These are phyloP conservation scores for Knoxdaviesia capensis DNA, from an alignment of 2,329 filamentous ascomycete genomes.

Conservation along the genomic window DNA sequence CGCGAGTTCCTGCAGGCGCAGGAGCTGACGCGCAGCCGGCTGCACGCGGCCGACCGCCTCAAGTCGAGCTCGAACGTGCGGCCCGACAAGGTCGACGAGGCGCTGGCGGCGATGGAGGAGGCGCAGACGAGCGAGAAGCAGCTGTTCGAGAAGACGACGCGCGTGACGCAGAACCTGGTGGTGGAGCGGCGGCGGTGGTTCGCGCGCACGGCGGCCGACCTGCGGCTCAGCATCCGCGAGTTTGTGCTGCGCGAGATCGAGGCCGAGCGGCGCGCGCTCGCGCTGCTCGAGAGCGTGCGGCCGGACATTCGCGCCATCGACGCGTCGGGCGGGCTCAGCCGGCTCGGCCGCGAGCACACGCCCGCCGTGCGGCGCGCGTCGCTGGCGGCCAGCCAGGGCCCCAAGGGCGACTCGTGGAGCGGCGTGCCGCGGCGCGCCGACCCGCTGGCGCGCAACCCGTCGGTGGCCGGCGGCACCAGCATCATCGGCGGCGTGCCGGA, in stretches of 20 bases:
- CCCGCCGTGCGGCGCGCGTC: slow-evolving; percentile 54
- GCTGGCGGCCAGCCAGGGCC: slow-evolving; percentile 75
- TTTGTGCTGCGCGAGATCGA: slow-evolving; percentile 92
- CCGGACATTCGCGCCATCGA: slow-evolving; percentile 90
- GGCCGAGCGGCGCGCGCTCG: slow-evolving; percentile 75
- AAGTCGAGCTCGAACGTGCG: slow-evolving; percentile 75
- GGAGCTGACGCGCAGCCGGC: slow-evolving; percentile 61
- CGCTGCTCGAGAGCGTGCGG: slow-evolving; percentile 80
- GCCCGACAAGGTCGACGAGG: slow-evolving; percentile 92
- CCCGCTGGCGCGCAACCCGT: too few relatives aligned
- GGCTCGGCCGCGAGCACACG: slow-evolving; percentile 75
- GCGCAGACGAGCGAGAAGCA: slow-evolving; percentile 65
- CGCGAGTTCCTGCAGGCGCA: slow-evolving; percentile 87
- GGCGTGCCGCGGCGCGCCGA: slow-evolving; percentile 73
- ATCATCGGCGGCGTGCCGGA: slow-evolving; percentile 52
- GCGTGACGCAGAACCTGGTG: slow-evolving; percentile 76
- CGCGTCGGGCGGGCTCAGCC: slow-evolving; percentile 68
- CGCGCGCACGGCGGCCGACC: slow-evolving; percentile 61
- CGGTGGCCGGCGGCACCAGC: too few relatives aligned
- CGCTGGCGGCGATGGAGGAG: slow-evolving; percentile 78
- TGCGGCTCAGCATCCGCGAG: slow-evolving; percentile 69
- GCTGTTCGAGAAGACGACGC: slow-evolving; percentile 66
- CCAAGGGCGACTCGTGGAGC: slow-evolving; percentile 96
- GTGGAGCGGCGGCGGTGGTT: slow-evolving; percentile 87
- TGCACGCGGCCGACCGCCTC: slow-evolving; percentile 71